phyloP scores from a whole-genome alignment of 2,329 filamentous ascomycete species.

The Aurifilum marmelostoma region DNA sequence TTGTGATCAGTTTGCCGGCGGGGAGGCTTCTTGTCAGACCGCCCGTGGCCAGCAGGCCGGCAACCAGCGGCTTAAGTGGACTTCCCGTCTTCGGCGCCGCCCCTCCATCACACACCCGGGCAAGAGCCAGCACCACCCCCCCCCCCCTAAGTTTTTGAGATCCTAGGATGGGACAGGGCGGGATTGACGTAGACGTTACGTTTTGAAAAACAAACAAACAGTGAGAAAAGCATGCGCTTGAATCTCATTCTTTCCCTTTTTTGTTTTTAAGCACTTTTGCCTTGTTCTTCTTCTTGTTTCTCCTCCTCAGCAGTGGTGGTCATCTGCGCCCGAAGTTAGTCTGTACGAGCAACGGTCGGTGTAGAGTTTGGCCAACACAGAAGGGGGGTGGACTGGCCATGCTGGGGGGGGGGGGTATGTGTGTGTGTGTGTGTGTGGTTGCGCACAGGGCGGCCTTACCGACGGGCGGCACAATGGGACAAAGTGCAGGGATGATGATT shows the following conservation, averaged over 20 bases:
- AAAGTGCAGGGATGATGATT: slow-evolving; percentile 10
- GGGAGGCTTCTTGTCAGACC: neutral
- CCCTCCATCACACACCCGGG: slow-evolving; percentile 4
- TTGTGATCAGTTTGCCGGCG: neutral
- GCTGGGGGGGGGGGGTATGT: no score
- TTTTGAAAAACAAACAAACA: slow-evolving; percentile 12
- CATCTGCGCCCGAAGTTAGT: neutral
- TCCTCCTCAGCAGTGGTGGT: no score
- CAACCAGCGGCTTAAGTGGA: slow-evolving; percentile 19
- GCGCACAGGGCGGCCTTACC: neutral
- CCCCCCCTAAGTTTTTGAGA: no score
- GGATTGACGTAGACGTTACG: slow-evolving; percentile 20
- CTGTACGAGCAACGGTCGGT: neutral
- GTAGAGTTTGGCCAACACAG: neutral
- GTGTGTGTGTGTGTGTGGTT: no score
- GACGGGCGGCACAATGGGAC: neutral
- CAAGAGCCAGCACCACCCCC: neutral
- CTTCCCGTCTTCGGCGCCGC: slow-evolving; percentile 9
- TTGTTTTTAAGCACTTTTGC: no score
- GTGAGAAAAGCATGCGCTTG: neutral
- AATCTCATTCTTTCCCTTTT: neutral
- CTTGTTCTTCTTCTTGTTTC: no score
- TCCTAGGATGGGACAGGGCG: neutral
- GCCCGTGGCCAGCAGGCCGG: slow-evolving; percentile 9
- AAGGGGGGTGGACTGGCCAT: no score